Conservation (phyloP, 768 basidiomycete species). For the Tylopilus sp. region DNA sequence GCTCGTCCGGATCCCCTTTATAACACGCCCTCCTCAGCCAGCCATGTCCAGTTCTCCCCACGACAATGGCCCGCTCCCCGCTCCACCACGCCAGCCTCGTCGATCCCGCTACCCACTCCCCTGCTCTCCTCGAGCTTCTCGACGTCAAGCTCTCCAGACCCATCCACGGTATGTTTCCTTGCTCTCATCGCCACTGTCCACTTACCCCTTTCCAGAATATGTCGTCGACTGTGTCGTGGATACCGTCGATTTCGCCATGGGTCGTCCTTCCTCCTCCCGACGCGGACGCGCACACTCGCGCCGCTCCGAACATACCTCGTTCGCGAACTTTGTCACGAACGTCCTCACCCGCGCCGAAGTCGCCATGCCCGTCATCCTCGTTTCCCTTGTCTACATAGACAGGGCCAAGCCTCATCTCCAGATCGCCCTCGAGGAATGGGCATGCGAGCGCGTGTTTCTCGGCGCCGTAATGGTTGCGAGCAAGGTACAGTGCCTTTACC, state of each 20-base stretch:
- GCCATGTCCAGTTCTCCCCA: constrained; percentile 11
- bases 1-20: constrained; percentile 29
- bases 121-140: constrained; percentile 65
- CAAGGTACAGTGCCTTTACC: constrained; percentile 51
- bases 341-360: constrained; percentile 75
- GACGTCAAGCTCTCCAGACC: constrained; percentile 58
- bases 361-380: constrained; percentile 63
- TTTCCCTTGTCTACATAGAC: constrained; percentile 72
- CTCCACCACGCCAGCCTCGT: constrained; percentile 54
- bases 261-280: constrained; percentile 54
- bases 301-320: constrained; percentile 51
- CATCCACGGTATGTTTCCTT: constrained; percentile 55
- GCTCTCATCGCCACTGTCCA: not conserved
- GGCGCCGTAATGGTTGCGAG: constrained; percentile 85
- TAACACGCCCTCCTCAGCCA: constrained; percentile 19
- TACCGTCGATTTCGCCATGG: constrained; percentile 74
- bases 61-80: constrained; percentile 28
- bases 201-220: constrained; percentile 48
- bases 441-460: constrained; percentile 85
- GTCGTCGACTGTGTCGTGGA: constrained; percentile 66
- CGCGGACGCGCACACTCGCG: constrained; percentile 48
- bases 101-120: constrained; percentile 59
- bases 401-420: constrained; percentile 76
- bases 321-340: constrained; percentile 61
- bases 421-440: constrained; percentile 82